phyloP scores from a whole-genome alignment of 2,329 filamentous ascomycete species.

The Colletotrichum sublineola region DNA sequence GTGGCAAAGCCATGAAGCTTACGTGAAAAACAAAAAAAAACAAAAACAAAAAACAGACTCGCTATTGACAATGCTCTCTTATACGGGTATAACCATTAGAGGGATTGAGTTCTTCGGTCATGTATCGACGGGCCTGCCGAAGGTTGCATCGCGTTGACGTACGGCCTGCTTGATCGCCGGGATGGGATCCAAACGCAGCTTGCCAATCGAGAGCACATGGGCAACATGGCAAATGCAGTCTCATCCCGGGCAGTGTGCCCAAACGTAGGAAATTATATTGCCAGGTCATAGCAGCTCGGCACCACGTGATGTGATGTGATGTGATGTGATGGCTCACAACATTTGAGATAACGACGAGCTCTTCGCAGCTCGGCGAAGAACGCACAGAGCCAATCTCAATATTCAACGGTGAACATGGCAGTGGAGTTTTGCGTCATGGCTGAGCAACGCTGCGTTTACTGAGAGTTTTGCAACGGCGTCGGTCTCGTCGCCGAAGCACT shows the following conservation, averaged over 20 bases:
- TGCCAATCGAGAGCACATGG: background rate
- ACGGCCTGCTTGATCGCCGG: background rate
- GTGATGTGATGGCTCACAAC: no score
- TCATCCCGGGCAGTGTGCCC: background rate
- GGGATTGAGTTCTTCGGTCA: background rate
- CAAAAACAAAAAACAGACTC: background rate
- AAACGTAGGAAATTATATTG: background rate
- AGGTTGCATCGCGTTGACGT: slow-evolving; percentile 1
- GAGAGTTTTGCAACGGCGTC: background rate
- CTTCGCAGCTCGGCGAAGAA: slow-evolving; percentile 6
- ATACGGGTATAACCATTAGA: background rate
- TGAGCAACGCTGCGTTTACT: slow-evolving; percentile 11
- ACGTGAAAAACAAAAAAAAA: no score
- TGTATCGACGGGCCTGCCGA: slow-evolving; percentile 6
- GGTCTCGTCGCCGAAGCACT: slow-evolving; percentile 10
- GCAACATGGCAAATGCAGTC: background rate
- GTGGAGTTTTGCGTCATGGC: slow-evolving; percentile 26
- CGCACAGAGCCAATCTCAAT: slow-evolving; percentile 33
- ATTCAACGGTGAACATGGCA: slow-evolving; percentile 26
- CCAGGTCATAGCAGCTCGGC: background rate
- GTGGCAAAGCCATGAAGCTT: background rate
- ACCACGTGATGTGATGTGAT: background rate
- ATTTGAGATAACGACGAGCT: background rate
- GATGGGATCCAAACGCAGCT: slow-evolving; percentile 2
- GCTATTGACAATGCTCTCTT: background rate